A percentile compares a stretch with the other conserved stretches of the same genome.
Evolutionary conservation across 139 green algal genomes (phyloP).

Genomic region (Coelastrella sp.): DNA sequence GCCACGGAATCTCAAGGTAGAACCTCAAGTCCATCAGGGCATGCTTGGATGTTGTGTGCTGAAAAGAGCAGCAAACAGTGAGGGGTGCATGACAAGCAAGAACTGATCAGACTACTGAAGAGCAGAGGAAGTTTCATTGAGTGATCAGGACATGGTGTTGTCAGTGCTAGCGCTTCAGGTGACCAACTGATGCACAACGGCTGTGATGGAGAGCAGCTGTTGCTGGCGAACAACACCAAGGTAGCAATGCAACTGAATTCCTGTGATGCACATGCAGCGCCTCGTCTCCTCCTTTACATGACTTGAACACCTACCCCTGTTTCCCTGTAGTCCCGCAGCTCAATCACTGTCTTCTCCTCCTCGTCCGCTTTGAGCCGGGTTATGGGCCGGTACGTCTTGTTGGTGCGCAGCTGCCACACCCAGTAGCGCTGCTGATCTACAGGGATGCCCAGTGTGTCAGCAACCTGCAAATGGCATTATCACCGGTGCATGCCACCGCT

Average conservation of each 20-base stretch:
- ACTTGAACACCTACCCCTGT: background rate
- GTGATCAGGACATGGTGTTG: too few species aligned
- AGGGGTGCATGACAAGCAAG: background rate
- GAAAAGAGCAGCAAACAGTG: background rate
- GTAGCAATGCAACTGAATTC: too few species aligned
- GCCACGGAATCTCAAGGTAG: slow-evolving; percentile 76
- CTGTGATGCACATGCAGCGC: background rate
- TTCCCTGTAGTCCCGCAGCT: slow-evolving; percentile 63
- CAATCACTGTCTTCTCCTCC: slow-evolving; percentile 62
- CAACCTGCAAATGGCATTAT: slow-evolving; percentile 53
- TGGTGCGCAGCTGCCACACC: slow-evolving; percentile 86
- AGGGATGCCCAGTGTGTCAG: slow-evolving; percentile 77
- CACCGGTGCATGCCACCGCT: background rate
- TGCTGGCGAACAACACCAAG: too few species aligned
- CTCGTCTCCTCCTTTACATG: background rate
- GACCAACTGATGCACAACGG: too few species aligned
- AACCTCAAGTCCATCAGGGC: slow-evolving; percentile 80
- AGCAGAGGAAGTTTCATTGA: too few species aligned
- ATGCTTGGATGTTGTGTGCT: slow-evolving; percentile 50
- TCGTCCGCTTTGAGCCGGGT: slow-evolving; percentile 62
- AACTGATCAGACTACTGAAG: too few species aligned
- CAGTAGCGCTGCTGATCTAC: slow-evolving; percentile 89
- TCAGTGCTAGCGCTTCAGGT: too few species aligned
- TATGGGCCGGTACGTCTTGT: slow-evolving; percentile 81
- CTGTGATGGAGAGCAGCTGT: too few species aligned